Percentiles rank a stretch among this genome's conserved stretches.
Evolutionary conservation across 306 rosid species (phyloP).

Genomic region (Cucumis melo): DNA sequence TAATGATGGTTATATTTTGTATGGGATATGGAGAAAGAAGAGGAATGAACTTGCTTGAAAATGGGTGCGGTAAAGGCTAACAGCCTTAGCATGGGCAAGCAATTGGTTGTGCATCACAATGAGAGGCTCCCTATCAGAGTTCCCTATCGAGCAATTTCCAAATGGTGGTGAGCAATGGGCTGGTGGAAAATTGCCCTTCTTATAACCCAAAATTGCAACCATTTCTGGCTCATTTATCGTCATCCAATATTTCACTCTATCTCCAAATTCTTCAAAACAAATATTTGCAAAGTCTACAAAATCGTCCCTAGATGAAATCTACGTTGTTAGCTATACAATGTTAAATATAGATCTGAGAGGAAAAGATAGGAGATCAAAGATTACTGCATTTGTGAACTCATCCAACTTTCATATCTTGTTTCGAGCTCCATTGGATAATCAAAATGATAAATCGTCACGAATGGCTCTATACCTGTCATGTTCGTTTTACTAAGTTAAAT

Average conservation of each 20-base stretch:
- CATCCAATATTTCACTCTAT: conserved; percentile 35
- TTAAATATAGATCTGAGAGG: too few species aligned
- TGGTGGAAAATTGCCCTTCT: conserved; percentile 27
- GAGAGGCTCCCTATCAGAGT: conserved; percentile 56
- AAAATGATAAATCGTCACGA: conserved; percentile 39
- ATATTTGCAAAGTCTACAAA: conserved; percentile 35
- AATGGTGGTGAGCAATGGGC: conserved; percentile 47
- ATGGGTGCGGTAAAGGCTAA: conserved; percentile 28
- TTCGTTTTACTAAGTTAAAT: neutral
- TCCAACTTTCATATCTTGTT: conserved; percentile 45
- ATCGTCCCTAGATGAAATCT: conserved; percentile 25
- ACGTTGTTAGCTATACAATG: too few species aligned
- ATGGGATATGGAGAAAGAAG: neutral
- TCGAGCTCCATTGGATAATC: conserved; percentile 41
- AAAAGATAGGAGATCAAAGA: too few species aligned
- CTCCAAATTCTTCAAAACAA: conserved; percentile 38
- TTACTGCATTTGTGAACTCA: conserved; percentile 43
- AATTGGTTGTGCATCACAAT: conserved; percentile 47
- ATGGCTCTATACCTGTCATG: conserved; percentile 5
- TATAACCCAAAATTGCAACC: conserved; percentile 12
- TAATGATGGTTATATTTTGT: too few species aligned
- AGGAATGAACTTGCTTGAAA: conserved; percentile 29
- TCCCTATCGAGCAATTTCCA: conserved; percentile 47
- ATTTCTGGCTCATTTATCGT: conserved; percentile 43
- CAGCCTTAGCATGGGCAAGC: conserved; percentile 53